Percentiles rank a stretch among this genome's conserved stretches.
Evolutionary conservation across 169 alveolate species (phyloP).

Genomic region (Plasmodium ovale): DNA sequence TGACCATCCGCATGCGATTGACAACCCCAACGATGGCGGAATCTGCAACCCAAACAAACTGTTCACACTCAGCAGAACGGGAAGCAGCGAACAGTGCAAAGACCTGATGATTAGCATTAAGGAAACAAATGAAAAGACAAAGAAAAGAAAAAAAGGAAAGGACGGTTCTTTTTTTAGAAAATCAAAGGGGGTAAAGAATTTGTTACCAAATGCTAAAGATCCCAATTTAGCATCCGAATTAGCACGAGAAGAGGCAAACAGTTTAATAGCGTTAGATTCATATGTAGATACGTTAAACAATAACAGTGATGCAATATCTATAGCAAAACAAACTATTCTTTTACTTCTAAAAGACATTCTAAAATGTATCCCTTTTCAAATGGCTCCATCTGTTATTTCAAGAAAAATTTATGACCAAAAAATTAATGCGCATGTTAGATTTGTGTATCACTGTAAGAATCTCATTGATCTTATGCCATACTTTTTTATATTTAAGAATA

Average conservation of each 20-base stretch:
- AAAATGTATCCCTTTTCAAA: constrained; percentile 70
- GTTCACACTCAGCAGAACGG: background rate
- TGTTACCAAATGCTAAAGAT: constrained; percentile 20
- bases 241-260: constrained; percentile 47
- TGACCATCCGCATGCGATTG: background rate
- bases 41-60: background rate
- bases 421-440: constrained; percentile 65
- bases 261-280: constrained; percentile 45
- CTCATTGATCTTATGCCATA: constrained; percentile 57
- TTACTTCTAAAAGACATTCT: constrained; percentile 64
- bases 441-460: constrained; percentile 53
- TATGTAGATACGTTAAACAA: constrained; percentile 36
- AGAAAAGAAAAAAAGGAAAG: constrained; percentile 20
- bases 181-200: constrained; percentile 36
- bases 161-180: constrained; percentile 9
- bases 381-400: constrained; percentile 74
- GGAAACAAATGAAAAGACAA: constrained; percentile 29
- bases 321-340: constrained; percentile 72
- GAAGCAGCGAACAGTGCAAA: background rate
- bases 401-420: constrained; percentile 67
- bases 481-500: constrained; percentile 61
- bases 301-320: constrained; percentile 26
- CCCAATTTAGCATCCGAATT: constrained; percentile 7
- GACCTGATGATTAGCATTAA: background rate
- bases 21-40: constrained; percentile 8